Percentiles rank a stretch among this genome's conserved stretches.
Evolutionary conservation across 345 rosid genomes (phyloP).

Genomic region (Aethionema arabicum): DNA sequence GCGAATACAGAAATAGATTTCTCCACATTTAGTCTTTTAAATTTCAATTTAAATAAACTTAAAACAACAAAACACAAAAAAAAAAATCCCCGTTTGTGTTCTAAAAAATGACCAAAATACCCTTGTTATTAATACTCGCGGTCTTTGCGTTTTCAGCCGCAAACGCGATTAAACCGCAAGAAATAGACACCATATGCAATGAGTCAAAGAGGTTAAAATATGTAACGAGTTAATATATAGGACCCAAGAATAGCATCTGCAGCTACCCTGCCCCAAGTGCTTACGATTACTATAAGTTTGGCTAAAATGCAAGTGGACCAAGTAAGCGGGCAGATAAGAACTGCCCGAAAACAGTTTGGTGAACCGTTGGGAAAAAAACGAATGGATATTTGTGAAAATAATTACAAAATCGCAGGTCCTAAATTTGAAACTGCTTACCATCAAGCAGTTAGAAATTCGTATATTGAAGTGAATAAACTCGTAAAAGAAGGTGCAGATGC

Average conservation of each 20-base stretch:
- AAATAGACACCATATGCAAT: slow-evolving; percentile 9
- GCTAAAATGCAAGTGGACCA: neutral
- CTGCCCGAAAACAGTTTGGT: too few species aligned
- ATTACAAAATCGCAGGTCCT: neutral
- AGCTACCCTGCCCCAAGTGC: neutral
- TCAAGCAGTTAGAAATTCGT: neutral
- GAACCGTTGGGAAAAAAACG: neutral
- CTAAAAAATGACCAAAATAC: neutral
- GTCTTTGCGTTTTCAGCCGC: neutral
- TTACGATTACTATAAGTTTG: neutral
- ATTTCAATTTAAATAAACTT: too few species aligned
- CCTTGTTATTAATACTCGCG: neutral
- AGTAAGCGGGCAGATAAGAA: neutral
- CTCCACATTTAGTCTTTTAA: too few species aligned
- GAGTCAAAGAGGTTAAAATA: neutral
- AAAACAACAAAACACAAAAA: too few species aligned
- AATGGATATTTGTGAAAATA: neutral
- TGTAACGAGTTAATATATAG: neutral
- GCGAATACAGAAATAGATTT: too few species aligned
- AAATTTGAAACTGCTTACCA: slow-evolving; percentile 2
- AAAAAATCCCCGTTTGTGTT: too few species aligned
- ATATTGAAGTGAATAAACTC: neutral
- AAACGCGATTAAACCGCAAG: slow-evolving; percentile 14
- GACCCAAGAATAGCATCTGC: neutral
- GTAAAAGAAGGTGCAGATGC: neutral